Percentiles rank a stretch among this genome's conserved stretches.
Conservation (phyloP, 805 yeast genomes). For the Ogataea pignaliae region DNA sequence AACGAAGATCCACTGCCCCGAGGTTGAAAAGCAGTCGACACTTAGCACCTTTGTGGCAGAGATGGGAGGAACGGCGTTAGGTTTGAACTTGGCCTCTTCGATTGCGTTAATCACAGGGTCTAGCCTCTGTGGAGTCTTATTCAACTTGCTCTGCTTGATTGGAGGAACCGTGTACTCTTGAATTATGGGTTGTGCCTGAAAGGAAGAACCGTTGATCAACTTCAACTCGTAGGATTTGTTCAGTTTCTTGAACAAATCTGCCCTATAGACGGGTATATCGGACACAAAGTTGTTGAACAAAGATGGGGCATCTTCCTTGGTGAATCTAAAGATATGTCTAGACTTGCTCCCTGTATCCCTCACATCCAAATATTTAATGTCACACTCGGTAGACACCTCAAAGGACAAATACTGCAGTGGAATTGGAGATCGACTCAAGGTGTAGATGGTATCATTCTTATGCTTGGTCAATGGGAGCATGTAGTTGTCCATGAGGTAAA, state of each 20-base stretch:
- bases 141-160: not conserved
- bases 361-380: slow-evolving; percentile 16
- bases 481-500: slow-evolving; percentile 37
- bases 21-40: slow-evolving; percentile 37
- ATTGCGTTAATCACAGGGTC: slow-evolving; percentile 13
- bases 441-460: slow-evolving; percentile 13
- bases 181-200: slow-evolving; percentile 5
- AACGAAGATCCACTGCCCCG: slow-evolving; percentile 42
- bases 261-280: slow-evolving; percentile 15
- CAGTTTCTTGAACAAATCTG: slow-evolving; percentile 18
- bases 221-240: slow-evolving; percentile 17
- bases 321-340: slow-evolving; percentile 14
- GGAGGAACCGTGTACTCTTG: slow-evolving; percentile 1
- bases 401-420: slow-evolving; percentile 24
- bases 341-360: slow-evolving; percentile 22
- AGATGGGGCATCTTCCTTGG: slow-evolving; percentile 19
- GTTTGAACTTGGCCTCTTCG: slow-evolving; percentile 7
- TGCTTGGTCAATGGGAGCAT: slow-evolving; percentile 21
- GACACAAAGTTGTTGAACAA: slow-evolving; percentile 21
- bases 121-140: slow-evolving; percentile 4
- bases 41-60: slow-evolving; percentile 8
- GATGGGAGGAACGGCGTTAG: slow-evolving; percentile 13
- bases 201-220: slow-evolving; percentile 19
- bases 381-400: slow-evolving; percentile 11
- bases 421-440: slow-evolving; percentile 23